Percentiles rank a stretch among this genome's conserved stretches.
Evolutionary conservation across 345 rosid genomes (phyloP).

Genomic region (Firmiana major): DNA sequence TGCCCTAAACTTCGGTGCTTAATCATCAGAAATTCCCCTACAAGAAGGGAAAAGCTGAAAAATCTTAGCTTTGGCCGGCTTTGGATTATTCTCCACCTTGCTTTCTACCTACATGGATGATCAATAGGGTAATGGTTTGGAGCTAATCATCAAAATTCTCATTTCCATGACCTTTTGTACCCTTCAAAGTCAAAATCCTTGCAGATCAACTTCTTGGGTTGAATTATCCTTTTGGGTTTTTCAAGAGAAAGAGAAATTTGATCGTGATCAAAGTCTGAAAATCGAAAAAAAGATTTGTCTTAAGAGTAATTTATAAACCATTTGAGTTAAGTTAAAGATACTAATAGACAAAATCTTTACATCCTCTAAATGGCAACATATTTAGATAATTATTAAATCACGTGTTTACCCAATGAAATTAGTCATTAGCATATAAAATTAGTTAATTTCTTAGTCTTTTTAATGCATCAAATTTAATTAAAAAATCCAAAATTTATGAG

Average conservation of each 20-base stretch:
- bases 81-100: neutral
- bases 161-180: neutral
- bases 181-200: neutral
- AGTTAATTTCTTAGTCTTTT: neutral
- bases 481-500: neutral
- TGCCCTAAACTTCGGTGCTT: neutral
- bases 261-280: too few species aligned
- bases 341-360: neutral
- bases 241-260: neutral
- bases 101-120: neutral
- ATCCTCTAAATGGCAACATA: neutral
- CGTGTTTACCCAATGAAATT: neutral
- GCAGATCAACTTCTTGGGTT: neutral
- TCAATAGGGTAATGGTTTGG: neutral
- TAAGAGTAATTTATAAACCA: too few species aligned
- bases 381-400: neutral
- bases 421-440: neutral
- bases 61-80: neutral
- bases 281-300: too few species aligned
- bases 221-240: neutral
- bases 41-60: neutral
- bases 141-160: neutral
- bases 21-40: constrained; percentile 1
- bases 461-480: neutral
- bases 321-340: too few species aligned